Percentiles rank a stretch among this genome's conserved stretches.
These are phyloP conservation scores for Acanthamoeba royreba DNA, from an alignment of 208 protist genomes.

Conservation along the genomic window DNA sequence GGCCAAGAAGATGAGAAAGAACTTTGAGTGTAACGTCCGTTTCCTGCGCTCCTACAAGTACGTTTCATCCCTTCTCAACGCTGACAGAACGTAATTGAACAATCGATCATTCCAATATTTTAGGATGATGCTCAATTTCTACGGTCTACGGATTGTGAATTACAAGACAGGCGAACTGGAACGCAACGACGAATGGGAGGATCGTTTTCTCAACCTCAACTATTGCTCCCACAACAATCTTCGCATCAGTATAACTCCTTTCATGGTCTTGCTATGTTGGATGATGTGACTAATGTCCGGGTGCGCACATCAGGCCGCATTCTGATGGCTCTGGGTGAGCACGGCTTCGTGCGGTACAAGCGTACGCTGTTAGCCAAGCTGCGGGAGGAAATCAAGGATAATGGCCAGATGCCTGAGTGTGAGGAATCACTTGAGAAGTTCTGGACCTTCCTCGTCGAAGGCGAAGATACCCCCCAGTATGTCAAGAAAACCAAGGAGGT, in stretches of 20 bases:
- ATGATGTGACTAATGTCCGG: not conserved
- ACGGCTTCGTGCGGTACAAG: constrained; percentile 12
- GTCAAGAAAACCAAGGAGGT: constrained; percentile 27
- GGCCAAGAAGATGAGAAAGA: not conserved
- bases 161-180: not conserved
- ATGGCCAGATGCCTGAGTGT: not conserved
- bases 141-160: not conserved
- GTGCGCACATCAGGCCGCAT: not conserved
- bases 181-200: not conserved
- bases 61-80: not conserved
- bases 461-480: not conserved
- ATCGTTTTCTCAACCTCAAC: constrained; percentile 28
- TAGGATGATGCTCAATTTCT: constrained; percentile 41
- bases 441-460: constrained; percentile 11
- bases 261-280: not conserved
- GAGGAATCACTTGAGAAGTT: not conserved
- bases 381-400: not conserved
- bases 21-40: not conserved
- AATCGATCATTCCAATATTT: not conserved
- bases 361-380: not conserved
- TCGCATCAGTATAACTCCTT: not conserved
- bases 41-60: constrained; percentile 39
- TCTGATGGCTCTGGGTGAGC: not conserved
- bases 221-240: constrained; percentile 42
- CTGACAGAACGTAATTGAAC: not conserved